Evolutionary conservation across 2,329 filamentous ascomycete genomes (phyloP).

Genomic region (Aureobasidium sp.): DNA sequence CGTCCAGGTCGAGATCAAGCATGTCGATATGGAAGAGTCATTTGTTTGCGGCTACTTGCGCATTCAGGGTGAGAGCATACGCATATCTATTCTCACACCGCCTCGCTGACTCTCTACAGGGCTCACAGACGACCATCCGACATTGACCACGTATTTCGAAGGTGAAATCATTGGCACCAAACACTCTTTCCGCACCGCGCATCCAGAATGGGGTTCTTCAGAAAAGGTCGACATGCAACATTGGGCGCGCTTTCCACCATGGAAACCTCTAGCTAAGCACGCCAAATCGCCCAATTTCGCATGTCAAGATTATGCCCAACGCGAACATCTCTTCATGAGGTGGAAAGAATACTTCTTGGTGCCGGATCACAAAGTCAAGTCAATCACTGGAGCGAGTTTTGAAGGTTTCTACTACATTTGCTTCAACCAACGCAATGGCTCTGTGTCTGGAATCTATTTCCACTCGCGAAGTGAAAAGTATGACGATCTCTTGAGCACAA

Average conservation of each 20-base stretch:
- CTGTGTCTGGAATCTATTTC: slow-evolving; percentile 91
- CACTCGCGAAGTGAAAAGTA: slow-evolving; percentile 97
- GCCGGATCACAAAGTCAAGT: slow-evolving; percentile 84
- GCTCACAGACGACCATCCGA: slow-evolving; percentile 89
- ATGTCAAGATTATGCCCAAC: slow-evolving; percentile 64
- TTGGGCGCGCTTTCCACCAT: slow-evolving; percentile 85
- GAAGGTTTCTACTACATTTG: slow-evolving; percentile 99
- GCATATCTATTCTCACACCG: not conserved
- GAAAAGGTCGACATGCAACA: slow-evolving; percentile 89
- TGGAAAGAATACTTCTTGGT: slow-evolving; percentile 99
- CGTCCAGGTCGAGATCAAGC: slow-evolving; percentile 93
- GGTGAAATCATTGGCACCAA: slow-evolving; percentile 95
- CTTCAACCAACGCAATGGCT: slow-evolving; percentile 85
- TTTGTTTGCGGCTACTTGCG: slow-evolving; percentile 91
- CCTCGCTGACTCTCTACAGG: slow-evolving; percentile 46
- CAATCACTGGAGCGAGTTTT: slow-evolving; percentile 89
- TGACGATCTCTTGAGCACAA: slow-evolving; percentile 32
- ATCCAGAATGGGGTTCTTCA: slow-evolving; percentile 84
- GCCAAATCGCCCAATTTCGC: slow-evolving; percentile 49
- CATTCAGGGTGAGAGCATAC: slow-evolving; percentile 66
- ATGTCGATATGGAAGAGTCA: slow-evolving; percentile 89
- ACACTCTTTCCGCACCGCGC: slow-evolving; percentile 86
- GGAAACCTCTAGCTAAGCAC: slow-evolving; percentile 66
- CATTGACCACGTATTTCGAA: slow-evolving; percentile 96
- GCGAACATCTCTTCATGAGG: slow-evolving; percentile 93